Conservation (phyloP, 768 basidiomycete species). For the Cantharellus anzutake region DNA sequence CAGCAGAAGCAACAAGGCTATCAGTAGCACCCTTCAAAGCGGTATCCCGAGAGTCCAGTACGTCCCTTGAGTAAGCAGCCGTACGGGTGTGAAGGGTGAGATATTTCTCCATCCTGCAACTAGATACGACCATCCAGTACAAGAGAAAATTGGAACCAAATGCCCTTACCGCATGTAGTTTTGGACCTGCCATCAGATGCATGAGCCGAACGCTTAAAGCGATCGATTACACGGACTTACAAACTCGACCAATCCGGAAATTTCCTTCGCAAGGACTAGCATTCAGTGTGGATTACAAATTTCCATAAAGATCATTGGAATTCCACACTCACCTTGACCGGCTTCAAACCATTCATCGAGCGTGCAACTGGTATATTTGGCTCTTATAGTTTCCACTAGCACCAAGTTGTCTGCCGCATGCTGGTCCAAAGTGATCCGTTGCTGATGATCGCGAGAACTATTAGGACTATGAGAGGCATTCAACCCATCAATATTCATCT, state of each 20-base stretch:
- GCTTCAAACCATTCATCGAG: neutral
- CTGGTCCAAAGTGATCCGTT: neutral
- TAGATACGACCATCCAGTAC: neutral
- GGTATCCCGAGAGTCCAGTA: neutral
- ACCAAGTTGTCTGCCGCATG: neutral
- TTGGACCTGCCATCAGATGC: neutral
- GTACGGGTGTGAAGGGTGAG: neutral
- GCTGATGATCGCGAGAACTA: neutral
- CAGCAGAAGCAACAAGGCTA: neutral
- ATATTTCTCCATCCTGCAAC: neutral
- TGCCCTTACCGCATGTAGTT: neutral
- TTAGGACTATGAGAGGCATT: neutral
- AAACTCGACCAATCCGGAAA: neutral
- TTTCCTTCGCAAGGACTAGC: neutral
- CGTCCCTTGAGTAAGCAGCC: neutral
- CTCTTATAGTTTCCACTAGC: neutral
- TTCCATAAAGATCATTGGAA: neutral
- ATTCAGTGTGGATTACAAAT: neutral
- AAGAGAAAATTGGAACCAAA: neutral
- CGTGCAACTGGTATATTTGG: neutral
- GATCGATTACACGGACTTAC: neutral
- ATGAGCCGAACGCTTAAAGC: neutral
- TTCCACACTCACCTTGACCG: neutral
- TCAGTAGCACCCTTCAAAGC: neutral
- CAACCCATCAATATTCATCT: neutral